Conservation (phyloP, 768 basidiomycete genomes). For the Cubamyces lactineus region DNA sequence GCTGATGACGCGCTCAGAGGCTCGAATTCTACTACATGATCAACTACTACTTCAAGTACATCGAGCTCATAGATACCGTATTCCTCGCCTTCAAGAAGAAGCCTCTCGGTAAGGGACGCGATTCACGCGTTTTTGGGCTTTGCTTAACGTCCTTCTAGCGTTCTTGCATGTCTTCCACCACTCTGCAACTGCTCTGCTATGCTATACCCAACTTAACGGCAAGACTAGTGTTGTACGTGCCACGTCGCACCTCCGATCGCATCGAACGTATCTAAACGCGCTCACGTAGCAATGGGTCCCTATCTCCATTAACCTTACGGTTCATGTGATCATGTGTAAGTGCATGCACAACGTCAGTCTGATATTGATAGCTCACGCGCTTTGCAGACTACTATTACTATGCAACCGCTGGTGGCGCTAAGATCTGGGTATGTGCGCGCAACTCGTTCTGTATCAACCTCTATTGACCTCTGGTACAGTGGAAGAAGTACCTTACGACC, state of each 20-base stretch:
- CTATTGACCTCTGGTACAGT: constrained; percentile 51
- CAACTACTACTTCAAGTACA: constrained; percentile 99
- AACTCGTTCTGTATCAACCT: not conserved
- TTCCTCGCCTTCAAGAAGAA: constrained; percentile 99
- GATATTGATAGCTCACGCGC: not conserved
- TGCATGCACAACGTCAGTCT: constrained; percentile 23
- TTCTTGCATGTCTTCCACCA: constrained; percentile 99
- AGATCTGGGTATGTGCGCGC: constrained; percentile 78
- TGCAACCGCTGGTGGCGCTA: constrained; percentile 95
- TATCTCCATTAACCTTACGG: constrained; percentile 85
- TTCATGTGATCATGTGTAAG: constrained; percentile 98
- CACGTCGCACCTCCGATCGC: not conserved
- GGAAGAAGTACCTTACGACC: constrained; percentile 97
- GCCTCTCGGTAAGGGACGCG: constrained; percentile 70
- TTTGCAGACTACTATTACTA: constrained; percentile 95
- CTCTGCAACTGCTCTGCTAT: constrained; percentile 94
- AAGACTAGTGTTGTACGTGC: constrained; percentile 86
- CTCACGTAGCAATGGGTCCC: constrained; percentile 89
- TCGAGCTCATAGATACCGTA: constrained; percentile 95
- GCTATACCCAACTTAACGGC: constrained; percentile 93
- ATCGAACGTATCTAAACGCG: not conserved
- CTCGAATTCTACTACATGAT: constrained; percentile 98
- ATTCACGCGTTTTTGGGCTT: not conserved
- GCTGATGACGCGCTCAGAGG: constrained; percentile 49
- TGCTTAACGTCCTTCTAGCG: constrained; percentile 41